Conservation (phyloP, 2,329 filamentous ascomycete genomes). For the Aspergillus carbonarius region DNA sequence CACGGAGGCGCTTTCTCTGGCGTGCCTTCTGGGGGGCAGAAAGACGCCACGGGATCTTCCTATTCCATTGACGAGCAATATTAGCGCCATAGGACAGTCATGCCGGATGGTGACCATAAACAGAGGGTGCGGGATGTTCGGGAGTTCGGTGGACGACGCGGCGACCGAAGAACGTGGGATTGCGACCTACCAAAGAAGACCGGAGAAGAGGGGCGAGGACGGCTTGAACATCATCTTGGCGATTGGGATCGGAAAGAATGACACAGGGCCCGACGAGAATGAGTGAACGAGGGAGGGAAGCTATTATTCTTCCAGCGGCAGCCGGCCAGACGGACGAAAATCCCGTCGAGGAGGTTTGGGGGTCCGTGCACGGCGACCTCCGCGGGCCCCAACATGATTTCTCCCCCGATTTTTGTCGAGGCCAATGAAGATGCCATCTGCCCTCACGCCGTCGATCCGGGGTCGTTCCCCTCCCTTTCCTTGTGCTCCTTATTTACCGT, state of each 20-base stretch:
- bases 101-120: neutral
- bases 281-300: slow-evolving; percentile 5
- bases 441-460: slow-evolving; percentile 16
- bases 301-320: neutral
- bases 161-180: neutral
- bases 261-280: neutral
- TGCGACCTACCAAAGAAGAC: slow-evolving; percentile 71
- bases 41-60: slow-evolving; percentile 97
- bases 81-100: neutral
- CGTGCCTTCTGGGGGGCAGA: slow-evolving; percentile 87
- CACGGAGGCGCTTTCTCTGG: slow-evolving; percentile 76
- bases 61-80: slow-evolving; percentile 33
- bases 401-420: neutral
- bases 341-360: slow-evolving; percentile 15
- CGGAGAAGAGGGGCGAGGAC: slow-evolving; percentile 72
- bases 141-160: neutral
- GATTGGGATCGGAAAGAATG: neutral
- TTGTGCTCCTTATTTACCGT: slow-evolving; percentile 1
- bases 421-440: slow-evolving; percentile 18
- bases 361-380: slow-evolving; percentile 26
- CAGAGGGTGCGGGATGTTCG: neutral
- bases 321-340: slow-evolving; percentile 16
- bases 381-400: slow-evolving; percentile 17
- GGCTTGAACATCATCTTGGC: slow-evolving; percentile 72
- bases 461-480: slow-evolving; percentile 3